Base-by-base conservation (phyloP, 2,329 filamentous ascomycete species). In the Sporothrix dimorphospora region DNA sequence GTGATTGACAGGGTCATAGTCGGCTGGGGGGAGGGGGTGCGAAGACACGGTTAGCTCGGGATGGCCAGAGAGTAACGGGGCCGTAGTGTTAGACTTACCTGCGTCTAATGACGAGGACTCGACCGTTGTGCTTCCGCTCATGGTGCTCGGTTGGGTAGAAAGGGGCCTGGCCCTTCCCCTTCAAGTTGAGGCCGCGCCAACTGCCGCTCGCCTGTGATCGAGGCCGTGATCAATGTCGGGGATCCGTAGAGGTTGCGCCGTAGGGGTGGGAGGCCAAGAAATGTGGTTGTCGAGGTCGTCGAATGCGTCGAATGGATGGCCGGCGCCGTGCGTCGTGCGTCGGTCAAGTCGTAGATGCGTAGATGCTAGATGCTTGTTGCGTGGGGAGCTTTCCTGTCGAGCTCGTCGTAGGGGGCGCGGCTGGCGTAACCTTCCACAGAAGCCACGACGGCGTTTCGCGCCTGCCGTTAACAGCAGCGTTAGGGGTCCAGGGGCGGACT, bases 1-100 rank as follows among this genome's bases (percentile, higher is more conserved):
- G 82, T 99, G 94, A 77, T 93, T 88, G 80, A 98, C 91, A 70
- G 96, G 94, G 80, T 98, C 73, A 72, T 76, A 76, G 70, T 76
- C 71, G 53, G 71, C 72, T 75, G 63, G 8, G 7, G 6, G 12
- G 19, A 6, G 19, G 3, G 42, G 42, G 14, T 47, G 19, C 4
- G n/a, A 9, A 12, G 2, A 40, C 30, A 6, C 30, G 16, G 59
- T 57, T 34, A 69, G 69, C 19, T 34, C 38, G n/a, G 55, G 16
- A 57, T 16, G 19, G 11, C 4, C 4, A 11, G 12, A n/a, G 14
- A 38, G 27, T n/a, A n/a, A 24, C 16, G 3, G 34, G 27, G 27
- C 6, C 9, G 16, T 4, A 16, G 53, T 9, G 27, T 5, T 3
- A 19, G 30, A 72, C 75, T 24, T 67, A 76, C 75, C 75, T 45